Base-by-base conservation (phyloP, 2,329 filamentous ascomycete species). In the Pseudodiploospora longispora region DNA sequence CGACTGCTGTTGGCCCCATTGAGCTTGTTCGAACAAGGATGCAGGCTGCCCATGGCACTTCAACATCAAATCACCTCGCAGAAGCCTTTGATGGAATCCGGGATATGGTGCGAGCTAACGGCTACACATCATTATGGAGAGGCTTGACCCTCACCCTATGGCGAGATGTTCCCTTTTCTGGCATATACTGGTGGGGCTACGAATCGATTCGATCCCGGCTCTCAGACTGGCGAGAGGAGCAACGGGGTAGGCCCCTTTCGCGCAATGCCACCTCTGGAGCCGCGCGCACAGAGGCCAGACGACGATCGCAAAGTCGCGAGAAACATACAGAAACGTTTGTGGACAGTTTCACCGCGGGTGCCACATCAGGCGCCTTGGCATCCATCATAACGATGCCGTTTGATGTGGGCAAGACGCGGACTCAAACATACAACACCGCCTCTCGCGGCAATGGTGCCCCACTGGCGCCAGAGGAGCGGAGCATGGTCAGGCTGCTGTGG, bases 171-270 rank as follows among this genome's bases (percentile, higher is more conserved):
- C 93, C 93, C 0, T 98, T 98, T 59, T 97, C 91, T 1, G 93
- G 86, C 4, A 77, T 98, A 37, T 98, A 98, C 69, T 98, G 93
- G 93, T 94, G 86, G 82, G 91, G 93, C 9, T 98, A 98, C 61
- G 93, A 98, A 68, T 81, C 78, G 12, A 82, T 91, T 44, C 81
- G 89, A 42, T 80, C 82, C 27, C 68, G 70, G 42, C 66, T 97
- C 46, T 84, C 82, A 1, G 82, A 90, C 53, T 66, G 79, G 40
- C 81, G 89, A 51, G 78, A 75, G 59, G 67, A 69, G 41, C 60
- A 65, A 27, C 63, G 68, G 28, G 74, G 72, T 1, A 66, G 68
- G 32, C 55, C 59, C 1, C 46, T 71, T 6, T 35, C 47, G 2
- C 40, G 65, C 59, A 38, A 59, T 33, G 39, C 27, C 10, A n/a